Evolutionary conservation across 129 eudicot species (phyloP).

Genomic region (Glebionis coronaria): DNA sequence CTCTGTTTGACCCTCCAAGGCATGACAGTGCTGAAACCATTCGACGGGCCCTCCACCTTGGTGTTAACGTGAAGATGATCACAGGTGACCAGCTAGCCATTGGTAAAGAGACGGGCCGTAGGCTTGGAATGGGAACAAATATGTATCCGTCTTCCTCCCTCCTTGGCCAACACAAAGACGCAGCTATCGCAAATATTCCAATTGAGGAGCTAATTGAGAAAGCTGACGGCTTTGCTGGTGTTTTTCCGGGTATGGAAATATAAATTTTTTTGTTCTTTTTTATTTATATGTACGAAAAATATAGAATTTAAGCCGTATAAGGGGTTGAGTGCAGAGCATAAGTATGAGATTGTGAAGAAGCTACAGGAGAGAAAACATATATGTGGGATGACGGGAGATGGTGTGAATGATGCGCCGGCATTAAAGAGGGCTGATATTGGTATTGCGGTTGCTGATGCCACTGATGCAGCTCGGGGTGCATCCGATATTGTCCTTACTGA

Average conservation of each 20-base stretch:
- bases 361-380: constrained; percentile 81
- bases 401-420: constrained; percentile 93
- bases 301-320: constrained; percentile 5
- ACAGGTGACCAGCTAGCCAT: constrained; percentile 93
- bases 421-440: constrained; percentile 83
- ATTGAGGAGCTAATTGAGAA: constrained; percentile 84
- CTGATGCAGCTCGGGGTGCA: constrained; percentile 87
- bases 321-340: constrained; percentile 61
- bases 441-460: constrained; percentile 88
- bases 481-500: constrained; percentile 83
- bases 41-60: constrained; percentile 71
- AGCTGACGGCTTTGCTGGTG: constrained; percentile 95
- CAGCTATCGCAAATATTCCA: constrained; percentile 54
- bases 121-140: constrained; percentile 91
- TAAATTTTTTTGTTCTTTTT: not conserved
- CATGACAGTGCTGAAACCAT: constrained; percentile 92
- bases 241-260: constrained; percentile 65
- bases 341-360: constrained; percentile 86
- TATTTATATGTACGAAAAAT: not conserved
- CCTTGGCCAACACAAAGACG: constrained; percentile 80
- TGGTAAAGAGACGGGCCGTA: constrained; percentile 84
- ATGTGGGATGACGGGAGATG: constrained; percentile 95
- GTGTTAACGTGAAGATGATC: constrained; percentile 94
- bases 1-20: constrained; percentile 91
- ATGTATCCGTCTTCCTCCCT: constrained; percentile 94